Percentiles rank a stretch among this genome's conserved stretches.
Conservation (phyloP, 768 basidiomycete species). For the Xanthoconium stramineum region DNA sequence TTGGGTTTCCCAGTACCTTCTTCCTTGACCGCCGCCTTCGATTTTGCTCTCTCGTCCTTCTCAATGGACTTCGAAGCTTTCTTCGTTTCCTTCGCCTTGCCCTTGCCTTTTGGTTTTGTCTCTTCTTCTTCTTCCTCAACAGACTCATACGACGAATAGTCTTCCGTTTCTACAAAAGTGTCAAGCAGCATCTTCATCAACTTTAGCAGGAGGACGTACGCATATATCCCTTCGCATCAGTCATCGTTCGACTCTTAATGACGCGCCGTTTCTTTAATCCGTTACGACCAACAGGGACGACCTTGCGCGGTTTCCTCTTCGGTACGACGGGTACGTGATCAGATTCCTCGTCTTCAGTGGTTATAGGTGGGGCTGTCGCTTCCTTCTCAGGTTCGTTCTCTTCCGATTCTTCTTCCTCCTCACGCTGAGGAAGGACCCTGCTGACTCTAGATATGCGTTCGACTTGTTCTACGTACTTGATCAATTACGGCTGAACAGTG, state of each 20-base stretch:
- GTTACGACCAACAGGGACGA: constrained; percentile 71
- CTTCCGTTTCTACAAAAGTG: constrained; percentile 56
- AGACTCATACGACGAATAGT: constrained; percentile 80
- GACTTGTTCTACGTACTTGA: constrained; percentile 21
- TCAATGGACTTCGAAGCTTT: constrained; percentile 2
- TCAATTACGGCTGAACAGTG: constrained; percentile 14
- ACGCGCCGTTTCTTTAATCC: constrained; percentile 73
- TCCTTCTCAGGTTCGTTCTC: constrained; percentile 34
- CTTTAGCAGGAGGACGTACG: constrained; percentile 40
- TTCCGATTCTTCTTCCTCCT: constrained; percentile 26
- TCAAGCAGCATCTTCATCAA: background rate
- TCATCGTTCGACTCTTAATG: constrained; percentile 50
- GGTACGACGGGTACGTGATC: constrained; percentile 33
- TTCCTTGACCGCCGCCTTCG: constrained; percentile 10
- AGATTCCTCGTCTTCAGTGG: constrained; percentile 28
- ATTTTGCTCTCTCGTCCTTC: constrained; percentile 16
- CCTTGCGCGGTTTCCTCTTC: constrained; percentile 50
- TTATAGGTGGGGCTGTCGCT: constrained; percentile 25
- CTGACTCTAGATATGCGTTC: constrained; percentile 18
- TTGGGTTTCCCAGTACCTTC: constrained; percentile 18
- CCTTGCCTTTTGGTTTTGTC: constrained; percentile 19
- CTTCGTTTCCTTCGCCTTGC: constrained; percentile 20
- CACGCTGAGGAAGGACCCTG: constrained; percentile 12
- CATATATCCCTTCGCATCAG: constrained; percentile 71
- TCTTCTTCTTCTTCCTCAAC: constrained; percentile 47